Percentiles rank a stretch among this genome's conserved stretches.
These are phyloP conservation scores for Phytophthora europaea DNA, from an alignment of 352 stramenopile species.

Conservation along the genomic window DNA sequence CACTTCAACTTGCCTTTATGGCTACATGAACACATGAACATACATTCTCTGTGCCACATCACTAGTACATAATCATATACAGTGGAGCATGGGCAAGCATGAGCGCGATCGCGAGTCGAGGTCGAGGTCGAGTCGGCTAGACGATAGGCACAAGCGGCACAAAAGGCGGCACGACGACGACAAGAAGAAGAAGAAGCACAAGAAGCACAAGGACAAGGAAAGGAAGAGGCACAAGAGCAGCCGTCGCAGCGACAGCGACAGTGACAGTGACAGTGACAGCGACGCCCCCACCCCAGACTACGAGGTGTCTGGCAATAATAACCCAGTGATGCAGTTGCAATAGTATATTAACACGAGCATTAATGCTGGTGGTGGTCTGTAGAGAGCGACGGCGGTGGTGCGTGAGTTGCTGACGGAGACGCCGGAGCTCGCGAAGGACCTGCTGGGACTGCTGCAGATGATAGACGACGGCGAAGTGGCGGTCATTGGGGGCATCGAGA, in stretches of 20 bases:
- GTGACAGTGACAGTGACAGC: constrained; percentile 20
- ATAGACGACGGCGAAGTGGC: constrained; percentile 79
- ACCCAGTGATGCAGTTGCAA: neutral
- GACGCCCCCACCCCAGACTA: constrained; percentile 35
- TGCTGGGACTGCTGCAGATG: constrained; percentile 79
- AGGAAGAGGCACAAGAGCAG: constrained; percentile 35
- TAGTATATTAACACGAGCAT: neutral
- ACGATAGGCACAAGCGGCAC: constrained; percentile 48
- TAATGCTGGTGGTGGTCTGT: neutral
- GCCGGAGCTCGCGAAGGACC: constrained; percentile 68
- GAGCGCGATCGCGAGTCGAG: constrained; percentile 42
- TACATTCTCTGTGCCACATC: constrained; percentile 21
- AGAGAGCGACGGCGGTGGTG: constrained; percentile 61
- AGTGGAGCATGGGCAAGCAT: constrained; percentile 40
- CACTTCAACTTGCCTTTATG: constrained; percentile 29
- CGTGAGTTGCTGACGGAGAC: constrained; percentile 71
- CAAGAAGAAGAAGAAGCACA: constrained; percentile 45
- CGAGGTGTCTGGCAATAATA: neutral
- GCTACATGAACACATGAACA: neutral
- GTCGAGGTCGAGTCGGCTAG: constrained; percentile 23
- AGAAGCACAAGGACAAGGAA: constrained; percentile 45
- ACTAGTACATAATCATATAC: constrained; percentile 14
- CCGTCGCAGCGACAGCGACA: constrained; percentile 15
- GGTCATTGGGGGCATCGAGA: constrained; percentile 82
- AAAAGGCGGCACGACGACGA: constrained; percentile 43